phyloP scores from a whole-genome alignment of 1,284 basidiomycete genomes.

The Sphagnurus paluster region DNA sequence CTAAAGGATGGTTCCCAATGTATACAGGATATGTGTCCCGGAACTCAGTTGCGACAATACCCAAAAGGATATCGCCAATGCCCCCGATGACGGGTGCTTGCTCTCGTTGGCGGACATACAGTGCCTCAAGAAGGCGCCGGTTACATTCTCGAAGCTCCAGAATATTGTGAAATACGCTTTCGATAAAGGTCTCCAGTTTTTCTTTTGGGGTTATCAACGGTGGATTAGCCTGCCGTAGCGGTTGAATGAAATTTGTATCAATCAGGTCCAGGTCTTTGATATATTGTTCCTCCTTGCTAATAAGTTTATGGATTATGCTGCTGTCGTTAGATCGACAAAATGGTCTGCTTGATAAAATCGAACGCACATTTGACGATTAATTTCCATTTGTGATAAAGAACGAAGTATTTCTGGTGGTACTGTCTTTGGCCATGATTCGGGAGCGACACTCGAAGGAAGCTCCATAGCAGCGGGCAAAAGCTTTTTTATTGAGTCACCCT shows the following conservation, averaged over 20 bases:
- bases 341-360: neutral
- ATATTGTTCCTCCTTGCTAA: slow-evolving; percentile 90
- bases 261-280: slow-evolving; percentile 86
- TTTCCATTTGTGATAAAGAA: slow-evolving; percentile 73
- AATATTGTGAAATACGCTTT: slow-evolving; percentile 87
- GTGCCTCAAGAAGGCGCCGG: slow-evolving; percentile 76
- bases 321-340: slow-evolving; percentile 8
- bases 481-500: slow-evolving; percentile 18
- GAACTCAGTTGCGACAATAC: slow-evolving; percentile 89
- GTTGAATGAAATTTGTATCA: slow-evolving; percentile 83
- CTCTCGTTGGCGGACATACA: slow-evolving; percentile 88
- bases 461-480: slow-evolving; percentile 17
- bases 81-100: slow-evolving; percentile 81
- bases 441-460: slow-evolving; percentile 8
- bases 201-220: slow-evolving; percentile 63
- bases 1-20: slow-evolving; percentile 81
- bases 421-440: slow-evolving; percentile 18
- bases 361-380: slow-evolving; percentile 79
- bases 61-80: slow-evolving; percentile 90
- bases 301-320: slow-evolving; percentile 90
- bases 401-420: slow-evolving; percentile 53
- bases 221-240: slow-evolving; percentile 69
- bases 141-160: slow-evolving; percentile 83
- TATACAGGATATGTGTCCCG: slow-evolving; percentile 85
- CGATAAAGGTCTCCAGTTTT: slow-evolving; percentile 79